These are phyloP conservation scores for Phoenix dactylifera DNA, from an alignment of 176 grass and related monocot genomes.

Conservation along the genomic window DNA sequence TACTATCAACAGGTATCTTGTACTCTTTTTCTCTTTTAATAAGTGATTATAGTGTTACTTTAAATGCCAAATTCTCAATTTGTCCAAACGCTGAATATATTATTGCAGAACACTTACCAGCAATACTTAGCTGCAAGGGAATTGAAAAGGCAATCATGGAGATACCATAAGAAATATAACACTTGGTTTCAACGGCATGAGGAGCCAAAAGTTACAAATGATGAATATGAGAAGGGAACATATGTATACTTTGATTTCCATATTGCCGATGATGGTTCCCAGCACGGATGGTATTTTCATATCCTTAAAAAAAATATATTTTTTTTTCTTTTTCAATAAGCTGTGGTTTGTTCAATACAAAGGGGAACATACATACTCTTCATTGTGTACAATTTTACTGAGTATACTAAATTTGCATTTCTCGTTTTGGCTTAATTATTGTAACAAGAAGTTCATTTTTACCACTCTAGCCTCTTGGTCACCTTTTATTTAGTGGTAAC, in stretches of 20 bases:
- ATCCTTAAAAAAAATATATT: background rate
- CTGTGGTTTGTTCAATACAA: background rate
- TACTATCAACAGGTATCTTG: slow-evolving; percentile 80
- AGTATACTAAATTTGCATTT: no score
- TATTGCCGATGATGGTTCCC: slow-evolving; percentile 51
- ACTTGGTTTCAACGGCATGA: slow-evolving; percentile 99
- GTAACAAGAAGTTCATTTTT: no score
- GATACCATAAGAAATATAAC: slow-evolving; percentile 89
- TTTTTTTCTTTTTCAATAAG: background rate
- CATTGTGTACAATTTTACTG: background rate
- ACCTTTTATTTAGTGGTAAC: no score
- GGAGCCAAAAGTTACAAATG: slow-evolving; percentile 90
- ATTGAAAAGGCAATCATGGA: slow-evolving; percentile 95
- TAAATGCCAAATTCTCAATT: no score
- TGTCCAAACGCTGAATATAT: background rate
- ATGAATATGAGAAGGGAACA: slow-evolving; percentile 85
- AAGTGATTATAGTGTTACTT: no score
- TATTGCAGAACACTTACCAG: slow-evolving; percentile 73
- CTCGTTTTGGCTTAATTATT: no score
- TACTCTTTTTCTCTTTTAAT: background rate
- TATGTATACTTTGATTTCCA: slow-evolving; percentile 98
- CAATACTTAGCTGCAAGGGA: slow-evolving; percentile 91
- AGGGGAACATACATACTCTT: background rate
- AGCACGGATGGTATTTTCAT: slow-evolving; percentile 61
- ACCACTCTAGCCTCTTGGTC: no score